Base-by-base conservation (phyloP, 371 early-diverging fungal species). In the Mortierella sp. region DNA sequence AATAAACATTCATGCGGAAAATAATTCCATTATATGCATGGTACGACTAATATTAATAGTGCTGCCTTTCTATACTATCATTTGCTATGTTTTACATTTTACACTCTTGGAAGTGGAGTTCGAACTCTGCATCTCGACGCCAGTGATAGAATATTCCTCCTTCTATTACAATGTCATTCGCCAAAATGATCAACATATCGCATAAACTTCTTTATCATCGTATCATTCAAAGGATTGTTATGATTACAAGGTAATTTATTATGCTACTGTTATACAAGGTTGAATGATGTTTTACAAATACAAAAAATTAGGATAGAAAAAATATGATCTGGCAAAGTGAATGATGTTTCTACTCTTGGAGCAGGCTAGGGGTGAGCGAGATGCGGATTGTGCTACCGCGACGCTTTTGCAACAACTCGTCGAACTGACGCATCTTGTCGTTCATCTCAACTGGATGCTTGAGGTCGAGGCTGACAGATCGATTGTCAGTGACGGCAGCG, bases 381-480 rank as follows among this genome's bases (percentile, higher is more conserved):
- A 79, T 79, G 28, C 80, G 80, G 65, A 79, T 79, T 4, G 80
- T 79, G 68, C 71, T 70, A 37, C 80, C 70, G 8, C 80, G 74
- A 32, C 80, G 80, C 71, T 79, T 79, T 61, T 79, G 80, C 40
- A 79, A 68, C 31, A 79, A 70, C 68, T 79, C 80, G 45, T 79
- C 80, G 49, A 79, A 79, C 51, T 79, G 74, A 59, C 80, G 80
- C 80, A 79, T 79, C 75, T 79, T 79, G 35, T 79, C 80, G 9
- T 66, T 74, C 80, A 74, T 79, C 64, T 73, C 80, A 22, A 54
- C 64, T 7, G 80, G 64, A 45, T 68, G 68, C 49, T 78, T 78
- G 67, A 79, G 10, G 32, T 79, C 80, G 32, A 79, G 80, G 64
- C 80, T 79, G 9, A 64, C 58, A 1, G 80, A 69, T 4, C 80